Evolutionary conservation across 345 rosid species (phyloP).

Genomic region (Brassica cretica): DNA sequence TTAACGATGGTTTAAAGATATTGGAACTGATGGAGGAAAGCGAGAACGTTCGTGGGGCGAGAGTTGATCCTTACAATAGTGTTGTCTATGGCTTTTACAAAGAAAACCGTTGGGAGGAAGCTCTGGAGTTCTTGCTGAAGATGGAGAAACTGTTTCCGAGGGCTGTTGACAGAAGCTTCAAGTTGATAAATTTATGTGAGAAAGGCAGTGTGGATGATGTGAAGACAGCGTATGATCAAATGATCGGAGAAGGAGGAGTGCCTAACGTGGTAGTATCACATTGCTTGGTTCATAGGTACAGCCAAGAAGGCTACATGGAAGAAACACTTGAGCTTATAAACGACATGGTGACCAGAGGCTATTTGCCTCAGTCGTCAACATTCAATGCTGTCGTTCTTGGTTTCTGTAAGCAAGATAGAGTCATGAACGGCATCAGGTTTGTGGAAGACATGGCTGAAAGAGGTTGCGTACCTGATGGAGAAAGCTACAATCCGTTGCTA

Average conservation of each 20-base stretch:
- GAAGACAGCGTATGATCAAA: slow-evolving; percentile 50
- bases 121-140: slow-evolving; percentile 54
- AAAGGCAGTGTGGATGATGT: slow-evolving; percentile 54
- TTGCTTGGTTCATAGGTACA: slow-evolving; percentile 56
- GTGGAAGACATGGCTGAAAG: slow-evolving; percentile 62
- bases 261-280: slow-evolving; percentile 58
- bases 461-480: slow-evolving; percentile 53
- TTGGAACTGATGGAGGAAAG: slow-evolving; percentile 73
- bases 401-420: slow-evolving; percentile 62
- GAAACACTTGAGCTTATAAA: slow-evolving; percentile 61
- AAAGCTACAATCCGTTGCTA: slow-evolving; percentile 51
- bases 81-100: slow-evolving; percentile 68
- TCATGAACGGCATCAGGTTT: slow-evolving; percentile 54
- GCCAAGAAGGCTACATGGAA: slow-evolving; percentile 45
- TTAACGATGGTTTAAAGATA: slow-evolving; percentile 60
- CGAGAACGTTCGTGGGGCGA: slow-evolving; percentile 38
- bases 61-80: slow-evolving; percentile 63
- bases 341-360: slow-evolving; percentile 50
- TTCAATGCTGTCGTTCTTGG: slow-evolving; percentile 54
- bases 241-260: slow-evolving; percentile 53
- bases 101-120: slow-evolving; percentile 57
- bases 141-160: slow-evolving; percentile 71
- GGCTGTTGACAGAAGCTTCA: slow-evolving; percentile 63
- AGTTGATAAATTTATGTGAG: slow-evolving; percentile 53
- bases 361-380: slow-evolving; percentile 54